Base-by-base conservation (phyloP, 805 yeast species). In the Lipomyces spencermartinsiae region DNA sequence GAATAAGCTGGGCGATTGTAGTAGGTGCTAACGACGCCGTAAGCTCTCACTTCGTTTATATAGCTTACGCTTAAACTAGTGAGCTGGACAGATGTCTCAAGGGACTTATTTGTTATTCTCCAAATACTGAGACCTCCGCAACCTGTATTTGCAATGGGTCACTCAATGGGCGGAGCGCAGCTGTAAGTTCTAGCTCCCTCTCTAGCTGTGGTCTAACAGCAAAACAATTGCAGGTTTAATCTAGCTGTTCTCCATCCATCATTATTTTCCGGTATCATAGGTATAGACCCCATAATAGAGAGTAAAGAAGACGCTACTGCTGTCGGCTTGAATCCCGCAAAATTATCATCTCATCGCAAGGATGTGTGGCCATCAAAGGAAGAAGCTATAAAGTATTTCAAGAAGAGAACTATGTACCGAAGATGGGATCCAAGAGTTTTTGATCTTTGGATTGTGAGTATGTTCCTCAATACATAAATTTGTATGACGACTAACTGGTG, bases 131-230 rank as follows among this genome's bases (percentile, higher is more conserved):
- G 39, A 37, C 73, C 55, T 7, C 70, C 67, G 31, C 65, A 59
- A 1, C 74, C 75, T 4, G 33, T 73, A 2, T 56, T 72, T n/a
- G 75, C 66, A 2, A 46, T 72, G 25, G 74, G 75, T 19, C 74
- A 73, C 57, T 73, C 75, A 2, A 61, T 73, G 12, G 74, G 75
- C n/a, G 75, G 73, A 33, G 68, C 61, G 7, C 39, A 59, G 2
- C 58, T 62, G 37, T 35, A 35, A 12, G 37, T 35, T 9, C 12
- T 37, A 29, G 37, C 29, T 25, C 1, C 29, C 1, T 35, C 12
- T 12, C 37, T 29, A 33, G 60, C 9, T 49, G 19, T 16, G 14
- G 10, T n/a, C 22, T 33, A 31, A 16, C 29, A 25, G 29, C 29
- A 25, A n/a, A 12, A 4, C 10, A 19, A 46, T 39, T 35, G 12